A percentile compares a stretch with the other conserved stretches of the same genome.
Evolutionary conservation across 192 early-diverging fungal genomes (phyloP).

Genomic region (Chytriomyces hyalinus): DNA sequence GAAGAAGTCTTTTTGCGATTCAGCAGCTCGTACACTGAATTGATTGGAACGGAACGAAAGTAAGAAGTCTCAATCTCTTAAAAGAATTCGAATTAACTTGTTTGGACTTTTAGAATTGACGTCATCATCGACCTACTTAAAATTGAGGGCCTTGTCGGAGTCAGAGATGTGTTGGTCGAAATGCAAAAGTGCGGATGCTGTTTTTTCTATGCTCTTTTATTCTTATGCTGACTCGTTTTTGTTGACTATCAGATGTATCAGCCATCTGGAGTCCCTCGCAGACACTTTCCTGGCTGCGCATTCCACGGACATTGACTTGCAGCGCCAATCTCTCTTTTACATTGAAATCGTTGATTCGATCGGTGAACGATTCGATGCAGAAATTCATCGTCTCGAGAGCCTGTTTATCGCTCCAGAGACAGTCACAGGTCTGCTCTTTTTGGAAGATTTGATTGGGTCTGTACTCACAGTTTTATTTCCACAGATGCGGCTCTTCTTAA

Average conservation of each 20-base stretch:
- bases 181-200: constrained; percentile 55
- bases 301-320: constrained; percentile 14
- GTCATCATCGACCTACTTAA: constrained; percentile 76
- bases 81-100: neutral
- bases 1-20: constrained; percentile 74
- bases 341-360: constrained; percentile 36
- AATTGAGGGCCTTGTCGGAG: constrained; percentile 75
- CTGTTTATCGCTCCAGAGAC: constrained; percentile 18
- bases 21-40: constrained; percentile 77
- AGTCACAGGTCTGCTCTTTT: constrained; percentile 4
- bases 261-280: constrained; percentile 69
- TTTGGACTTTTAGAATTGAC: constrained; percentile 56
- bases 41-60: constrained; percentile 71
- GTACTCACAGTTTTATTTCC: neutral
- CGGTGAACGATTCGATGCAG: constrained; percentile 38
- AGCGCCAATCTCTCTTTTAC: constrained; percentile 27
- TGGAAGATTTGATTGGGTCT: neutral
- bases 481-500: constrained; percentile 10
- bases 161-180: constrained; percentile 66
- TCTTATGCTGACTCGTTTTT: neutral
- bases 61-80: constrained; percentile 9
- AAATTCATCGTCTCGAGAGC: constrained; percentile 33
- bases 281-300: constrained; percentile 62
- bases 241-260: constrained; percentile 56
- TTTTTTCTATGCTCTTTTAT: neutral